Conservation (phyloP, 495 filamentous ascomycete genomes). For the Neohortaea acidophila region DNA sequence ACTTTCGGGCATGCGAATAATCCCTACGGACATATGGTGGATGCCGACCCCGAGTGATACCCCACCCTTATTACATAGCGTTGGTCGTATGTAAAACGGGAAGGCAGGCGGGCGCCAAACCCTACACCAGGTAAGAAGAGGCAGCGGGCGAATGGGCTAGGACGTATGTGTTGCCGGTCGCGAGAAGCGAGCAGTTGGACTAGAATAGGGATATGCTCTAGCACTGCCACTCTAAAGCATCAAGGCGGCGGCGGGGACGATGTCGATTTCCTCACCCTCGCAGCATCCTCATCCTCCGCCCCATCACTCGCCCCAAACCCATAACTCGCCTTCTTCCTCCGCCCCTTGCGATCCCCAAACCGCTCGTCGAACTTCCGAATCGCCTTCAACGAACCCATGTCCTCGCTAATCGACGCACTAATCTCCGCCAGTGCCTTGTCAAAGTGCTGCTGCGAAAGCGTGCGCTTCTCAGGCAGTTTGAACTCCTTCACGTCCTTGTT, state of each 20-base stretch:
- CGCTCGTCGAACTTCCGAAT: conserved; percentile 95
- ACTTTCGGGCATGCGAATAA: too few species aligned
- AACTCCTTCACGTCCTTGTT: conserved; percentile 33
- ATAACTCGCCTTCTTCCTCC: conserved; percentile 48
- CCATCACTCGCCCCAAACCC: conserved; percentile 42
- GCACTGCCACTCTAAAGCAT: too few species aligned
- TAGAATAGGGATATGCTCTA: too few species aligned
- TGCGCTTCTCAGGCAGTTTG: conserved; percentile 50
- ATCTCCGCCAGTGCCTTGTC: conserved; percentile 77
- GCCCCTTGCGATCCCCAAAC: conserved; percentile 74
- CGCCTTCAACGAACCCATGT: conserved; percentile 72
- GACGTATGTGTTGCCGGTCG: too few species aligned
- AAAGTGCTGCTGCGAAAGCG: conserved; percentile 55
- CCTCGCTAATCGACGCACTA: conserved; percentile 81
- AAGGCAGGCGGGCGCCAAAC: too few species aligned
- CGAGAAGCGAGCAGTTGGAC: too few species aligned
- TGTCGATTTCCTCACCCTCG: conserved; percentile 18
- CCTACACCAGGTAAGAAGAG: too few species aligned
- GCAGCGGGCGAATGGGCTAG: too few species aligned
- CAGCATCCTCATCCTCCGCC: conserved; percentile 18
- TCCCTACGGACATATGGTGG: too few species aligned
- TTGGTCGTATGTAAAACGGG: too few species aligned
- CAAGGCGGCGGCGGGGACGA: neutral
- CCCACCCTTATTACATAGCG: too few species aligned
- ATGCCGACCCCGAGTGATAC: too few species aligned